Base-by-base conservation (phyloP, 768 basidiomycete genomes). In the Agrocybe pediades region DNA sequence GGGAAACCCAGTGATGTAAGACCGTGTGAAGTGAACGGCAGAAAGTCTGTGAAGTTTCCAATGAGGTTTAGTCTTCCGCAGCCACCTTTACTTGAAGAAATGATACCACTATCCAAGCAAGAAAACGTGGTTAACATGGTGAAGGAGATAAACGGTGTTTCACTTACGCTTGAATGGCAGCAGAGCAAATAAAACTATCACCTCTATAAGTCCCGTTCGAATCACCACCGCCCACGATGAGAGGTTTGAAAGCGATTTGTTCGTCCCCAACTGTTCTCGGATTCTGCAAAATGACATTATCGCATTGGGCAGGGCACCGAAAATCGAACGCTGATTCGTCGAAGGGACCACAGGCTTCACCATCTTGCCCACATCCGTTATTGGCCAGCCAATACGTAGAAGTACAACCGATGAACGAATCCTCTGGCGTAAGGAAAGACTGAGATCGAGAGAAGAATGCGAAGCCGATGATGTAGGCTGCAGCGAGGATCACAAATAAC, bases 211-310 rank as follows among this genome's bases (percentile, higher is more conserved):
- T 93, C 36, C 65, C 64, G 43, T 84, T 75, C 0, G 56, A 56
- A 69, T 92, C 91, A 2, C 92, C 90, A 16, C 93, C 93, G n/a
- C 93, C 92, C 1, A 95, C 87, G 43, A 95, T 76, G 20, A 94
- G 74, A 6, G 92, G 90, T 19, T 82, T 78, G 59, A 83, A 90
- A 42, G 81, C 82, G 29, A 86, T 75, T 56, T 86, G 75, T 51
- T 82, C 69, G 45, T 82, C 68, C 20, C 93, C 92, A 21, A 95
- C 78, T 0, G 88, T 82, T 46, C 90, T 77, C 15, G 86, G 83
- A 63, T 93, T 92, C 59, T 85, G 81, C 39, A 92, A 72, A 41
- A 86, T 79, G 41, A 87, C 82, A 20, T 69, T 70, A 43, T 75
- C 71, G 61, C 90, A 90, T 48, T 82, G 82, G 4, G 90, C 86